phyloP scores from a whole-genome alignment of 192 early-diverging fungal species.

The Backusella circina region DNA sequence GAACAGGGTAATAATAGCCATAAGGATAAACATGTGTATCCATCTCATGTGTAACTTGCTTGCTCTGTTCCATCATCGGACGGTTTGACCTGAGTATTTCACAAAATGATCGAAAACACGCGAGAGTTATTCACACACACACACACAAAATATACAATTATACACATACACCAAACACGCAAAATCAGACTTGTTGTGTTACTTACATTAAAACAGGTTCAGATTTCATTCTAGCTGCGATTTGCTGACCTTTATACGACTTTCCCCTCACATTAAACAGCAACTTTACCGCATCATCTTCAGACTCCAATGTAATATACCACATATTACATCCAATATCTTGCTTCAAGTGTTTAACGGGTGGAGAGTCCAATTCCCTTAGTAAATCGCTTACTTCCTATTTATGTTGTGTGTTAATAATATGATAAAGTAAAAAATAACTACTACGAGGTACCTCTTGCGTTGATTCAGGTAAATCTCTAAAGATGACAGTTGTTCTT shows the following conservation, averaged over 20 bases:
- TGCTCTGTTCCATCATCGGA: neutral
- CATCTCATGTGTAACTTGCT: neutral
- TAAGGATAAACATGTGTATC: neutral
- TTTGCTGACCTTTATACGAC: constrained; percentile 31
- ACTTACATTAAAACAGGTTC: constrained; percentile 27
- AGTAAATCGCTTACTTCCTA: constrained; percentile 35
- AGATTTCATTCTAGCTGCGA: constrained; percentile 46
- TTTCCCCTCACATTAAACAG: constrained; percentile 31
- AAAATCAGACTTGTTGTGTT: neutral
- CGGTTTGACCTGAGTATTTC: neutral
- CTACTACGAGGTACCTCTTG: constrained; percentile 25
- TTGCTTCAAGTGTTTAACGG: constrained; percentile 23
- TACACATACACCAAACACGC: neutral
- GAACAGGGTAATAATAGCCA: neutral
- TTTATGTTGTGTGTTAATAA: neutral
- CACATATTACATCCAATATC: constrained; percentile 43
- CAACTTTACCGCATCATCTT: constrained; percentile 42
- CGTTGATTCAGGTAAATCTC: constrained; percentile 34
- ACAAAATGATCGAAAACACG: constrained; percentile 4
- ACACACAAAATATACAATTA: no score
- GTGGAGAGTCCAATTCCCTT: constrained; percentile 18
- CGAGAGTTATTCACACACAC: neutral
- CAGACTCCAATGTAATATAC: constrained; percentile 45
- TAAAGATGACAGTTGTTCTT: constrained; percentile 43
- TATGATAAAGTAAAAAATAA: no score